These are phyloP conservation scores for Halophytophthora batemanensis DNA, from an alignment of 352 stramenopile genomes.

Conservation along the genomic window DNA sequence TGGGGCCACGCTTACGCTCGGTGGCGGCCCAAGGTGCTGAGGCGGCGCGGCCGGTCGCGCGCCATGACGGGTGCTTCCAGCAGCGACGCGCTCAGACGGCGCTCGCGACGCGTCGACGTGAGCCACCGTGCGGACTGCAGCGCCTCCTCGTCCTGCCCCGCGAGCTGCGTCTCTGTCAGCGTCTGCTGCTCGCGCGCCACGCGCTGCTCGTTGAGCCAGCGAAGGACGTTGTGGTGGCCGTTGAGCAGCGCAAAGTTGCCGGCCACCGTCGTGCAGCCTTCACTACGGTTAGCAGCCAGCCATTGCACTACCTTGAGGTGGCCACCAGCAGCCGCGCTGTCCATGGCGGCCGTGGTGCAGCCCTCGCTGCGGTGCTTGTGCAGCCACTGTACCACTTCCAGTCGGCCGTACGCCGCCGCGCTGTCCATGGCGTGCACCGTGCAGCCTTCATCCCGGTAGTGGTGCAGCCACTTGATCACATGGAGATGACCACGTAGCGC, in stretches of 20 bases:
- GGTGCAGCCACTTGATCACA: conserved; percentile 72
- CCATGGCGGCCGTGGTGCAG: conserved; percentile 70
- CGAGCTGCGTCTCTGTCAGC: conserved; percentile 16
- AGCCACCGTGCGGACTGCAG: conserved; percentile 14
- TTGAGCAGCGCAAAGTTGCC: conserved; percentile 68
- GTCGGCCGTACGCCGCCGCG: conserved; percentile 60
- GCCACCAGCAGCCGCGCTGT: conserved; percentile 62
- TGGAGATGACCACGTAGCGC: conserved; percentile 63
- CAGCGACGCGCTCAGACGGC: conserved; percentile 29
- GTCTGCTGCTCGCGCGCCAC: conserved; percentile 6
- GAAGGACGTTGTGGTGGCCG: conserved; percentile 57
- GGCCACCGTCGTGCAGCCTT: conserved; percentile 73
- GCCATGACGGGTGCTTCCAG: conserved; percentile 18
- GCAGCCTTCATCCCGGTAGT: conserved; percentile 64
- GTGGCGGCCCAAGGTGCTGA: conserved; percentile 26
- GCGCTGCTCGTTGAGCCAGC: conserved; percentile 59
- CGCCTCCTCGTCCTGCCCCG: background rate
- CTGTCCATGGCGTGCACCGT: conserved; percentile 78
- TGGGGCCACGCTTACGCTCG: conserved; percentile 10
- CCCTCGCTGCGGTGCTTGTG: conserved; percentile 59
- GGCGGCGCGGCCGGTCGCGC: conserved; percentile 21
- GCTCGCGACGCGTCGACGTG: conserved; percentile 18
- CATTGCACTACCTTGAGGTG: conserved; percentile 69
- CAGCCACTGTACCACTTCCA: conserved; percentile 74
- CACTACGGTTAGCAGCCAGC: conserved; percentile 49